Conservation (phyloP, 2,329 filamentous ascomycete species). For the Grosmannia penicillata region DNA sequence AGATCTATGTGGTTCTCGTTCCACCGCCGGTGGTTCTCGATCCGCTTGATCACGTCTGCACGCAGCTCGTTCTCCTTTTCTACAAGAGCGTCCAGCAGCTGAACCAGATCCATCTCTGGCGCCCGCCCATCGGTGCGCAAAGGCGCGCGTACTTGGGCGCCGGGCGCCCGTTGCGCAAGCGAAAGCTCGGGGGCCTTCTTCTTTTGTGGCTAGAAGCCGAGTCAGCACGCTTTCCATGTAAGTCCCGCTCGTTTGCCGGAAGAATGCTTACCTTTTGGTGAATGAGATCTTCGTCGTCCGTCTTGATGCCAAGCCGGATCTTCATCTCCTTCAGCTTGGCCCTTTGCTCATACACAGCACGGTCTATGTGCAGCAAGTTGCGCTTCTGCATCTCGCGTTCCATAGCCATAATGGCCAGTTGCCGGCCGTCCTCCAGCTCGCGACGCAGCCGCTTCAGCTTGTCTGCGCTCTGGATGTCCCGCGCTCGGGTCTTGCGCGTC, state of each 20-base stretch:
- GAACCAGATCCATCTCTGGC: conserved; percentile 64
- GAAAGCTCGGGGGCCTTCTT: conserved; percentile 49
- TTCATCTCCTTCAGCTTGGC: conserved; percentile 76
- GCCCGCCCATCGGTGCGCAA: conserved; percentile 54
- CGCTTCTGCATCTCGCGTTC: conserved; percentile 69
- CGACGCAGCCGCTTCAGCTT: conserved; percentile 83
- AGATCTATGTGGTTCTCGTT: conserved; percentile 81
- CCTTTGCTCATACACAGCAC: conserved; percentile 69
- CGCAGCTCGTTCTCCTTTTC: conserved; percentile 74
- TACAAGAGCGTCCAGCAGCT: conserved; percentile 60
- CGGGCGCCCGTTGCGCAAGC: conserved; percentile 45
- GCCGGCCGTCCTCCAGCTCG: conserved; percentile 79
- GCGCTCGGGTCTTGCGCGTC: conserved; percentile 83
- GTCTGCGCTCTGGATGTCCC: conserved; percentile 87
- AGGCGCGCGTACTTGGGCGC: conserved; percentile 53
- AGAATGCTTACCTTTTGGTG: conserved; percentile 64
- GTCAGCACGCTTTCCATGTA: not conserved
- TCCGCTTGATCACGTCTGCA: conserved; percentile 71
- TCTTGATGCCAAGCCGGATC: conserved; percentile 75
- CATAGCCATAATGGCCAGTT: conserved; percentile 62
- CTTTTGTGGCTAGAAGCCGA: conserved; percentile 47
- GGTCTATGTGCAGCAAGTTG: conserved; percentile 61
- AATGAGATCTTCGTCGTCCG: conserved; percentile 84
- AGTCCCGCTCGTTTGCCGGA: not conserved
- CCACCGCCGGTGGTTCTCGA: conserved; percentile 81